Base-by-base conservation (phyloP, 192 early-diverging fungal species). In the Funneliformis geosporum region DNA sequence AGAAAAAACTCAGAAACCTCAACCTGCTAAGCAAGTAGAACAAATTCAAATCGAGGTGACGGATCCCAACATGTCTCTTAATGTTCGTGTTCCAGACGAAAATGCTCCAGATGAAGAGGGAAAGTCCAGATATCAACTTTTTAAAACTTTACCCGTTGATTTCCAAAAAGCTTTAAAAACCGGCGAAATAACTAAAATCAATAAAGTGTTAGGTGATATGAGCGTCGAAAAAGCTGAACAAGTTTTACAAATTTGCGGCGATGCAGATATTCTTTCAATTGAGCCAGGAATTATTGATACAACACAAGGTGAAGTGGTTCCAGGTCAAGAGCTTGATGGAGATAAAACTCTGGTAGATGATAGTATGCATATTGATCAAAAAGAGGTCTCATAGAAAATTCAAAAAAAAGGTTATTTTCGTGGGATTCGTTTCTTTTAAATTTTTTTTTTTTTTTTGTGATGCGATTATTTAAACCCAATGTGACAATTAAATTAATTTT, bases 141-240 rank as follows among this genome's bases (percentile, higher is more conserved):
- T 94, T 83, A 81, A 81, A 11, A 84, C 84, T 8, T 83, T 99
- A 2, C 94, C 96, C 5, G 84, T 84, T 0, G 79, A 89, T 42
- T 94, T 96, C 81, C 92, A 91, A 83, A 85, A 87, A 11, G 96
- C 96, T 5, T 82, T 99, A 8, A 81, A 92, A 50, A 87, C 90
- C 2, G 92, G 90, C 28, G 93, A 95, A 28, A 83, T 97, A 12
- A 94, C 93, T 9, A 91, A 91, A 46, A 93, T 99, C 59, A 97
- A 99, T 83, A 91, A 88, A 44, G 92, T 90, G 39, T 83, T 99
- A 43, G 91, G 89, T 38, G 89, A 85, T 8, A 89, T 94, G 71
- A 76, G 84, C 5, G 89, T 91, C 0, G 85, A 91, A 27, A 89
- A 95, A 77, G 95, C 93, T 7, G 94, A 97, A 84, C 84, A 88